A percentile compares a stretch with the other conserved stretches of the same genome.
Conservation (phyloP, 441 rosid genomes). For the Hura crepitans region DNA sequence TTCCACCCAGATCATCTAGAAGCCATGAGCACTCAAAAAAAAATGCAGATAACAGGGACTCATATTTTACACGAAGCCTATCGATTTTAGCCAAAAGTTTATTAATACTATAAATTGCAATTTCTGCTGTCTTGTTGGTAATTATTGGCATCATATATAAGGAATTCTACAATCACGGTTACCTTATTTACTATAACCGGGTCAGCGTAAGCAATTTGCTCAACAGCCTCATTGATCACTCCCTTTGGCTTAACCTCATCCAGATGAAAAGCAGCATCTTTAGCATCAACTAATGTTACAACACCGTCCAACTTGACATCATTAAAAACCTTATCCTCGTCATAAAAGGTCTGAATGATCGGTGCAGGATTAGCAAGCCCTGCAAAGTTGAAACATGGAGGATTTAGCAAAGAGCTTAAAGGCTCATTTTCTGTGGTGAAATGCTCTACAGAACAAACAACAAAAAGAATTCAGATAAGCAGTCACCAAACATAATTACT, state of each 20-base stretch:
- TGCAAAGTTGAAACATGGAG: constrained; percentile 21
- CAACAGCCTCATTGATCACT: constrained; percentile 90
- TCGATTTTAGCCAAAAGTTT: neutral
- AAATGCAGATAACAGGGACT: neutral
- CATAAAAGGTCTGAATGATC: constrained; percentile 90
- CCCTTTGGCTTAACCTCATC: constrained; percentile 88
- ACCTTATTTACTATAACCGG: constrained; percentile 87
- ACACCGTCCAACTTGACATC: constrained; percentile 97
- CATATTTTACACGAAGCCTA: neutral
- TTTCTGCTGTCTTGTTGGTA: neutral
- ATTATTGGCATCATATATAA: neutral
- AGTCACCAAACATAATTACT: constrained; percentile 1
- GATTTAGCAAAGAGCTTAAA: neutral
- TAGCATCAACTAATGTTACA: constrained; percentile 93
- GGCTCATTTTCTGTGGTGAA: neutral
- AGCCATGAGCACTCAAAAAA: neutral
- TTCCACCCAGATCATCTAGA: neutral
- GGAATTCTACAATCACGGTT: neutral
- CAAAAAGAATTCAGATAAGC: neutral
- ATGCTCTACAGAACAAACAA: neutral
- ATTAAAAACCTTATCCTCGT: constrained; percentile 72
- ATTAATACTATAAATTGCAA: neutral
- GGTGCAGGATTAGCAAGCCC: constrained; percentile 98
- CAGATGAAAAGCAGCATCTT: constrained; percentile 74
- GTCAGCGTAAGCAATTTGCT: constrained; percentile 96